phyloP scores from a whole-genome alignment of 2,329 filamentous ascomycete species.

The Myriosclerotinia duriaeana region DNA sequence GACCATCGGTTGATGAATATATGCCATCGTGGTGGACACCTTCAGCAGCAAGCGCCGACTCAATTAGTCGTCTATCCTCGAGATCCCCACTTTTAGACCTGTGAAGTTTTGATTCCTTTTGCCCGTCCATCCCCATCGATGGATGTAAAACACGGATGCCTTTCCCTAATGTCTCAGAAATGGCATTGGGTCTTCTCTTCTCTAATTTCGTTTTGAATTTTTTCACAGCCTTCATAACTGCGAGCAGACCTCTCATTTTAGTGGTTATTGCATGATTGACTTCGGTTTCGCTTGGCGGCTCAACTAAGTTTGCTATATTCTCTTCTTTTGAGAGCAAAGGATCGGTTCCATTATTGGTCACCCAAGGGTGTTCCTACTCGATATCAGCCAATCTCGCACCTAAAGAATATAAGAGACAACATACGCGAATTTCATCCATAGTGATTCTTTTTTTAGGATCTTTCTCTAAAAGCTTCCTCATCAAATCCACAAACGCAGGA shows the following conservation, averaged over 20 bases:
- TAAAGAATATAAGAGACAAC: conserved; percentile 38
- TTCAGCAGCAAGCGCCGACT: conserved; percentile 52
- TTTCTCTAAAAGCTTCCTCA: conserved; percentile 75
- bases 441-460: conserved; percentile 78
- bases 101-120: conserved; percentile 34
- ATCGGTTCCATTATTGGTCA: conserved; percentile 77
- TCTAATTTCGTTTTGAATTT: conserved; percentile 78
- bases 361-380: conserved; percentile 82
- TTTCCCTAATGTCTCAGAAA: conserved; percentile 60
- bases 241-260: conserved; percentile 74
- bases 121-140: conserved; percentile 52
- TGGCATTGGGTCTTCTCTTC: conserved; percentile 50
- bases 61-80: conserved; percentile 50
- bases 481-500: conserved; percentile 70
- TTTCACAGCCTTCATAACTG: conserved; percentile 82
- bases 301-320: conserved; percentile 78
- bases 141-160: conserved; percentile 54
- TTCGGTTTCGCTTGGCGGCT: conserved; percentile 85
- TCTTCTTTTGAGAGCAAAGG: conserved; percentile 77
- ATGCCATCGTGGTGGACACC: conserved; percentile 51
- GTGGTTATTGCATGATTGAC: conserved; percentile 86
- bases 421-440: conserved; percentile 78
- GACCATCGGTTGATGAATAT: conserved; percentile 32
- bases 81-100: conserved; percentile 52
- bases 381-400: background rate